Evolutionary conservation across 2,329 filamentous ascomycete genomes (phyloP), one percentile per base, ranked within the genome.

Genomic region (Ambrosiella xylebori): DNA sequence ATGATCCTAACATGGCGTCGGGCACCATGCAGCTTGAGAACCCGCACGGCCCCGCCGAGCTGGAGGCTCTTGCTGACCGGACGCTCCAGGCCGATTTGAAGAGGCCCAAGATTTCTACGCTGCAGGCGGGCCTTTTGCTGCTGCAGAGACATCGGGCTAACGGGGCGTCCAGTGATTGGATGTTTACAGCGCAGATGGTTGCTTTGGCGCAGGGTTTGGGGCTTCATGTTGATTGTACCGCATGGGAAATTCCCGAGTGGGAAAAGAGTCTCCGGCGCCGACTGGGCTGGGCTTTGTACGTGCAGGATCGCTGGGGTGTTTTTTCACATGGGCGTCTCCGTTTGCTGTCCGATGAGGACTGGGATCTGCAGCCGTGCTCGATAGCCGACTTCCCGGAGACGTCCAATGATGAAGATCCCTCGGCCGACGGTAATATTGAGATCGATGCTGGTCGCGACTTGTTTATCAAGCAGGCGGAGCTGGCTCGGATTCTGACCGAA

Each of bases 261-360:
- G 78, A 80, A 63, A 71, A 74, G 56, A 73, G 76, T 1, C 65
- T 80, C 12, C 69, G 78, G n/a, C 77, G 75, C 63, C 69, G 78
- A n/a, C 65, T 81, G 5, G 76, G 74, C 1, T 81, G 78, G 78
- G 76, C 72, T 5, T 66, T 78, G 0, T 80, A 71, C 63, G 76
- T 79, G 68, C 77, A 81, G 63, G 78, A 81, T 62, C 78, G 75
- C 65, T 80, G 74, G 77, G 72, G 74, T 3, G 71, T 74, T 3
- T 66, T 79, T 37, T 73, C 76, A 8, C 74, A 76, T 63, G 77
- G 77, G 6, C 71, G 77, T 49, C 75, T 74, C 19, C 74, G 73
- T 13, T 72, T 77, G 59, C 74, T 79, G 52, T 70, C 70, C 6
- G 65, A 68, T 2, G 69, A 69, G 12, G 76, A 80, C 61, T 80